Conservation (phyloP, 2,329 filamentous ascomycete species). For the Ceratocystis cacaofunesta region DNA sequence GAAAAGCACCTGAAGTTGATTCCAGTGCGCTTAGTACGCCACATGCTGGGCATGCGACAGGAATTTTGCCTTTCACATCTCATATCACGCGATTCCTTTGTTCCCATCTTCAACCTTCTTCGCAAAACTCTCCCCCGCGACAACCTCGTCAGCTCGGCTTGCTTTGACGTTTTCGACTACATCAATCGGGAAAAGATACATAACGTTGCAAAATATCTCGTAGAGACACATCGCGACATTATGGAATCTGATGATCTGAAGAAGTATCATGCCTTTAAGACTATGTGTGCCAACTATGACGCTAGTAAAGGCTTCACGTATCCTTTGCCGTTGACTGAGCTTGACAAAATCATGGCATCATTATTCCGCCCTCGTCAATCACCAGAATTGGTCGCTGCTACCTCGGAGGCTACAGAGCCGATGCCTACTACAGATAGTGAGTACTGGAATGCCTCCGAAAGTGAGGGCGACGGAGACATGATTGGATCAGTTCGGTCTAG, state of each 20-base stretch:
- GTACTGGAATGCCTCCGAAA: conserved; percentile 81
- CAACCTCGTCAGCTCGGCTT: conserved; percentile 85
- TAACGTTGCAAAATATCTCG: conserved; percentile 66
- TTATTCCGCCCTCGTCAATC: conserved; percentile 11
- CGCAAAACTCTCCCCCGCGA: conserved; percentile 77
- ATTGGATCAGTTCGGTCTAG: conserved; percentile 6
- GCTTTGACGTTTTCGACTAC: conserved; percentile 83
- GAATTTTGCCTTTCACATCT: conserved; percentile 83
- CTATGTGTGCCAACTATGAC: conserved; percentile 63
- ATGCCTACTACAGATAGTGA: conserved; percentile 41
- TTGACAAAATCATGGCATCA: conserved; percentile 9
- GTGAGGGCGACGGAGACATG: conserved; percentile 26
- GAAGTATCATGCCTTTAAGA: conserved; percentile 48
- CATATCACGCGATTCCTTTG: conserved; percentile 65
- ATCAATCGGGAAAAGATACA: conserved; percentile 73
- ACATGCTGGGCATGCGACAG: conserved; percentile 70
- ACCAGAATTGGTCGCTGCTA: conserved; percentile 2
- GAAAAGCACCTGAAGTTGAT: conserved; percentile 94
- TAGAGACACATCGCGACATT: conserved; percentile 69
- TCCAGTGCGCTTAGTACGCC: conserved; percentile 85
- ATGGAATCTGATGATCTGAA: conserved; percentile 67
- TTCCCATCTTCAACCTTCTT: conserved; percentile 71
- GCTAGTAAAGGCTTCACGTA: conserved; percentile 52
- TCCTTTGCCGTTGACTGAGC: conserved; percentile 8
- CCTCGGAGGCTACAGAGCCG: conserved; percentile 1